These are phyloP conservation scores for Penicillium sp. DNA, from an alignment of 2,329 filamentous ascomycete genomes.

Conservation along the genomic window DNA sequence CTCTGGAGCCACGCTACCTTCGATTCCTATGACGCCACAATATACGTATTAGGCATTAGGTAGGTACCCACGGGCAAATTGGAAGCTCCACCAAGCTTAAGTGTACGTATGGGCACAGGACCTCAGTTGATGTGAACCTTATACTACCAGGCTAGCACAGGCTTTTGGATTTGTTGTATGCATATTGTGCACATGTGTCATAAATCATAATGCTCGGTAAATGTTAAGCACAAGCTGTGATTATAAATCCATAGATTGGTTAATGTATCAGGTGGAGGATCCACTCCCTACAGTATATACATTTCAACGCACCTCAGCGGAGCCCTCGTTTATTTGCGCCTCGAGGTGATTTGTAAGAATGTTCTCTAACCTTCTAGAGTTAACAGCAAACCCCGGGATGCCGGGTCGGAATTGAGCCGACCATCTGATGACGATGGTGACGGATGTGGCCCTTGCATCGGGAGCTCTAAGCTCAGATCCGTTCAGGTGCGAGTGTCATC, in stretches of 20 bases:
- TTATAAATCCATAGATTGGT: not conserved
- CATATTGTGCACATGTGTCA: not conserved
- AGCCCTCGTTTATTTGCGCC: not conserved
- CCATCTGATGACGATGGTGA: not conserved
- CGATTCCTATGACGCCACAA: not conserved
- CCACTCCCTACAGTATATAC: not conserved
- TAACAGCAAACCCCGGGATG: not conserved
- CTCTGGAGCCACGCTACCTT: not conserved
- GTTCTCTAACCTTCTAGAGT: not conserved
- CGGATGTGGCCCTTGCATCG: constrained; percentile 3
- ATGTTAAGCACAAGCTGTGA: not conserved
- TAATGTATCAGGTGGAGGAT: not conserved
- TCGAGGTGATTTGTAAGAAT: not conserved
- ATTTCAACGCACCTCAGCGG: not conserved
- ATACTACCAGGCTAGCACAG: not conserved
- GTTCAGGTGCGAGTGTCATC: not conserved
- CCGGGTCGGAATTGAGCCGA: not conserved
- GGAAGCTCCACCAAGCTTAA: not conserved
- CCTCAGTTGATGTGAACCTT: not conserved
- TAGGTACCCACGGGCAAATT: not conserved
- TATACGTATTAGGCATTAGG: not conserved
- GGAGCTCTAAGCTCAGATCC: not conserved
- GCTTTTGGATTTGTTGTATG: not conserved
- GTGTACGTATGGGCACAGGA: not conserved
- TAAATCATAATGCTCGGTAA: not conserved